Evolutionary conservation across 306 rosid species (phyloP), one percentile per base, ranked within the genome.

Genomic region (Quercus suber): DNA sequence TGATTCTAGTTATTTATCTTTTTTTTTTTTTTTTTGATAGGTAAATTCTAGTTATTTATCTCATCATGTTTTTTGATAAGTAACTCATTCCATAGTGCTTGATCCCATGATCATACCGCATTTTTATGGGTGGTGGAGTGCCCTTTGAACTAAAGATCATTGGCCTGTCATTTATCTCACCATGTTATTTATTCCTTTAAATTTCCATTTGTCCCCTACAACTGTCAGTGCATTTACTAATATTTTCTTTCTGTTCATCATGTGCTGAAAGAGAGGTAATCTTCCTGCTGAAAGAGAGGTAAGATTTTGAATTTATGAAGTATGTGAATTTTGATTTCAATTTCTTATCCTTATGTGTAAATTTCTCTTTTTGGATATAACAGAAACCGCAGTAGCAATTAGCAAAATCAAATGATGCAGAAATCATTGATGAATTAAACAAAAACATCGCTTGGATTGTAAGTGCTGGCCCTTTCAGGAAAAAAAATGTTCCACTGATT

Each of bases 381-480:
- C 82, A 90, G 94, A 89, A 85, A 79, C 81, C 91, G 19, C 79
- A 77, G 84, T 86, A 84, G 91, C 82, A 86, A 79, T 63, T 89
- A 71, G 86, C 69, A 83, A 91, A 76, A 78, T 51, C 59, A 69
- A 86, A 72, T 81, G 87, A 91, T 61, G 90, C 88, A n/a, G 55
- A 85, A 69, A 86, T 71, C 41, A 20, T 67, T 86, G 89, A 81
- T 76, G 92, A 92, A 77, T 65, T 86, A 58, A 84, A 86, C 76
- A 85, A 77, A 43, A 88, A 37, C 41, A 19, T 94, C 31, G 77
- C 90, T 73, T 91, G 92, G 93, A 84, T 92, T 79, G 94, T 88
- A 86, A 85, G 91, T 82, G 19, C 30, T 78, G 71, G 56, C 27
- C 11, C 31, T 18, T 73, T 80, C 10, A 30, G 79, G 7, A 2